phyloP scores from a whole-genome alignment of 805 yeast genomes.

The Priceomyces carsonii region DNA sequence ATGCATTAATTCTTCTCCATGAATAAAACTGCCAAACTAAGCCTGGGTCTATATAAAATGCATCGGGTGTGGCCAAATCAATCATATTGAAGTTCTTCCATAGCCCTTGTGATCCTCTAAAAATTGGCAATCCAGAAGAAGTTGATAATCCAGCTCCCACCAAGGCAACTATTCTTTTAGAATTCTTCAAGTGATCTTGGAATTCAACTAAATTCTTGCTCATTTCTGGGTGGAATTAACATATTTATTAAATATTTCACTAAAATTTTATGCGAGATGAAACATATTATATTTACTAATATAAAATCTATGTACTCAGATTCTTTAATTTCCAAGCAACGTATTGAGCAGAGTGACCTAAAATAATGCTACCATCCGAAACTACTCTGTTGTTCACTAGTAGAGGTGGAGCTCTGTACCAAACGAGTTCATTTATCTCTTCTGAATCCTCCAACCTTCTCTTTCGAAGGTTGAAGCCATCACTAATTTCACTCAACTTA shows the following conservation, averaged over 20 bases:
- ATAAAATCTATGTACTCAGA: too few species aligned
- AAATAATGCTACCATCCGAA: constrained; percentile 25
- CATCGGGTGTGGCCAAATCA: constrained; percentile 90
- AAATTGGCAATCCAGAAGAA: constrained; percentile 74
- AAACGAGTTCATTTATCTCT: constrained; percentile 37
- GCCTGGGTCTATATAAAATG: constrained; percentile 79
- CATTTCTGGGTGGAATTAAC: too few species aligned
- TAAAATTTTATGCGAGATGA: too few species aligned
- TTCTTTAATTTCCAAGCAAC: constrained; percentile 47
- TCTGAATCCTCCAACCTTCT: constrained; percentile 18
- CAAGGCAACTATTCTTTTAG: constrained; percentile 56
- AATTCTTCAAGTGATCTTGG: constrained; percentile 48
- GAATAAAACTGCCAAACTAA: constrained; percentile 90
- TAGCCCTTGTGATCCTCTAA: constrained; percentile 68
- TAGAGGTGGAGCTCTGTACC: constrained; percentile 72
- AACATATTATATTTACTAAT: too few species aligned
- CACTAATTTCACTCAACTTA: constrained; percentile 19
- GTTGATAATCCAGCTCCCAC: constrained; percentile 87
- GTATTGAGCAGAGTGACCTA: constrained; percentile 76
- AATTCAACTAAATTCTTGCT: constrained; percentile 37
- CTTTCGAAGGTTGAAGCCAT: constrained; percentile 23
- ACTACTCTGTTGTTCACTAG: constrained; percentile 21
- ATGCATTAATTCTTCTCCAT: constrained; percentile 63
- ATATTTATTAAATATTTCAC: too few species aligned
- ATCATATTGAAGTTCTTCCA: constrained; percentile 80